Percentiles rank a stretch among this genome's conserved stretches.
Conservation (phyloP, 805 yeast species). For the Yamadazyma nakazawae region DNA sequence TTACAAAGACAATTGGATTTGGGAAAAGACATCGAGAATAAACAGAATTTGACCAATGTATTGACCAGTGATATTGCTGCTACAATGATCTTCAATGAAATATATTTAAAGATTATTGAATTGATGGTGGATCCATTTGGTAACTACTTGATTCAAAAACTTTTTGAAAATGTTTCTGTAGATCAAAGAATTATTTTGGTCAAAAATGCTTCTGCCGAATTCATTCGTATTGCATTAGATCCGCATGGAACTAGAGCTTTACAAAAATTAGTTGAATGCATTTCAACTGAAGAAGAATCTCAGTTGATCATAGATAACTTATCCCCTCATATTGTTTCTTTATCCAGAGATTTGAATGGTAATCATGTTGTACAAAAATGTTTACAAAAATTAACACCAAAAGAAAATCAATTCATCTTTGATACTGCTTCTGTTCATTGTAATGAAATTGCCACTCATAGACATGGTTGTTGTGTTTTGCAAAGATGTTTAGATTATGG, state of each 20-base stretch:
- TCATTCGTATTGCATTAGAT: slow-evolving; percentile 79
- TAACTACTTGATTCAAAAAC: slow-evolving; percentile 89
- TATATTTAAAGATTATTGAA: slow-evolving; percentile 72
- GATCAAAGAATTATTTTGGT: slow-evolving; percentile 71
- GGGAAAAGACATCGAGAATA: slow-evolving; percentile 35
- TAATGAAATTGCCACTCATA: slow-evolving; percentile 82
- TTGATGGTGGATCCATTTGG: slow-evolving; percentile 96
- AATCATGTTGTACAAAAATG: slow-evolving; percentile 96
- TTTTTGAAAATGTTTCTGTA: slow-evolving; percentile 69
- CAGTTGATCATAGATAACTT: slow-evolving; percentile 57
- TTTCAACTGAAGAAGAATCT: slow-evolving; percentile 69
- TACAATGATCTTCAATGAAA: slow-evolving; percentile 76
- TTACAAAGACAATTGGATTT: slow-evolving; percentile 81
- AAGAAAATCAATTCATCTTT: slow-evolving; percentile 82
- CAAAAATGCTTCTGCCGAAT: slow-evolving; percentile 65
- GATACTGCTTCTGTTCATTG: slow-evolving; percentile 77
- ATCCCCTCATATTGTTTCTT: slow-evolving; percentile 66
- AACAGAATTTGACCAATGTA: slow-evolving; percentile 6
- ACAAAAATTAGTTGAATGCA: slow-evolving; percentile 86
- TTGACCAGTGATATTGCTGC: slow-evolving; percentile 49
- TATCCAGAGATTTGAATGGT: slow-evolving; percentile 90
- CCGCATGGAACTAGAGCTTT: slow-evolving; percentile 97
- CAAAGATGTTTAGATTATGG: slow-evolving; percentile 96
- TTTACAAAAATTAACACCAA: slow-evolving; percentile 62
- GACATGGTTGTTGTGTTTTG: slow-evolving; percentile 96